Evolutionary conservation across 2,329 filamentous ascomycete species (phyloP).

Genomic region (Claviceps purpurea): DNA sequence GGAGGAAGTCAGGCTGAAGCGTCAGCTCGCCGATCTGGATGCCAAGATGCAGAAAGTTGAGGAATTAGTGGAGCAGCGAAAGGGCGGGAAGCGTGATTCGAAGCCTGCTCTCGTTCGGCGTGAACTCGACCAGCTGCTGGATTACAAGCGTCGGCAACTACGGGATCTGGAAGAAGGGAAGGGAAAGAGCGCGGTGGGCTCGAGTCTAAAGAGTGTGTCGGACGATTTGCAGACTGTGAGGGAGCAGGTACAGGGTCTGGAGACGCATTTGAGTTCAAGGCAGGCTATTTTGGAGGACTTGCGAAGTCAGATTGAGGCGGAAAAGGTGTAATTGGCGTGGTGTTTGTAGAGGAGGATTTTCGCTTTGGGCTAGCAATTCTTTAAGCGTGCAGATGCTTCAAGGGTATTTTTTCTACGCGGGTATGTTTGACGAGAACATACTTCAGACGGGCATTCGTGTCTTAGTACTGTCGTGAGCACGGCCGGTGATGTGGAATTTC

Average conservation of each 20-base stretch:
- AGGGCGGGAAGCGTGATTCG: slow-evolving; percentile 53
- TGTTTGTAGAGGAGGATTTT: not conserved
- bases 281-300: slow-evolving; percentile 65
- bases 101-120: slow-evolving; percentile 88
- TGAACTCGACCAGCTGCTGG: slow-evolving; percentile 83
- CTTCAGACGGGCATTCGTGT: not conserved
- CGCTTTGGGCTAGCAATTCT: not conserved
- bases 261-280: slow-evolving; percentile 65
- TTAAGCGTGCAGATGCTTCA: no score
- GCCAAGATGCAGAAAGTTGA: slow-evolving; percentile 77
- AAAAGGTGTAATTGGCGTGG: slow-evolving; percentile 36
- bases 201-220: slow-evolving; percentile 59
- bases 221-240: slow-evolving; percentile 84
- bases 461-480: not conserved
- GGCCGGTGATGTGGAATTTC: not conserved
- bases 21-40: slow-evolving; percentile 81
- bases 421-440: not conserved
- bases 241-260: slow-evolving; percentile 86
- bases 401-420: no score
- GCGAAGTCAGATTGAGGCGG: slow-evolving; percentile 72
- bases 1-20: slow-evolving; percentile 92
- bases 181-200: slow-evolving; percentile 54
- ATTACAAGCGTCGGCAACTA: slow-evolving; percentile 80
- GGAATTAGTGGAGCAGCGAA: slow-evolving; percentile 51
- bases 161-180: slow-evolving; percentile 61